Evolutionary conservation across 2,329 filamentous ascomycete species (phyloP), one percentile per base, ranked within the genome.

Genomic region (Trichoderma gracile): DNA sequence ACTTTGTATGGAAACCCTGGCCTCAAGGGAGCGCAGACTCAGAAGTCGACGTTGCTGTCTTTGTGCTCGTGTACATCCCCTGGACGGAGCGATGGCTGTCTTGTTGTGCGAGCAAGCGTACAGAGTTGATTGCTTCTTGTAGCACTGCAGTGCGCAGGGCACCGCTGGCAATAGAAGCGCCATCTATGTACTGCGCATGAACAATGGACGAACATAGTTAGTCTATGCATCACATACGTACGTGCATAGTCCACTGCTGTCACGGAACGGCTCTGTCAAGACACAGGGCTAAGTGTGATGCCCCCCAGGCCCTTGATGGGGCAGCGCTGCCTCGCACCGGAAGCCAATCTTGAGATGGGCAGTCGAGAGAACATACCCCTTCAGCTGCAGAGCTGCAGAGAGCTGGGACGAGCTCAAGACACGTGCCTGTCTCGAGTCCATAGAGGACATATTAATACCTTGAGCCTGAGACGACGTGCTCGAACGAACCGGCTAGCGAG

Each of bases 161-260:
- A 19, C 27, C 23, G 27, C 50, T 53, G 15, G 30, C 50, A 53
- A 10, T 19, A 33, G 25, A 3, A 50, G 17, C n/a, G 47, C 47
- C 38, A 30, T 49, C 56, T 59, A 30, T 49, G 45, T 59, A 43
- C 33, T 59, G 30, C 43, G 56, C 46, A 60, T 60, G 38, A 23
- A 21, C 33, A n/a, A 25, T 42, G 21, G 21, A 30, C 10, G 12
- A 14, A 38, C 33, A 3, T 14, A 38, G 33, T 38, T 38, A 38
- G 33, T 14, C 33, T 38, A 60, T 60, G 57, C 46, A 60, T 23
- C 57, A 60, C 57, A 60, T 60, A 52, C 57, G 50, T 60, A 52
- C 57, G 46, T 52, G 17, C 57, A 52, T 9, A 52, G 27, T n/a
- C 12, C 33, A 38, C 33, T 21, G 23, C 33, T 27, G 43, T 43